Conservation (phyloP, 2,329 filamentous ascomycete species). For the Penicillium sp. region DNA sequence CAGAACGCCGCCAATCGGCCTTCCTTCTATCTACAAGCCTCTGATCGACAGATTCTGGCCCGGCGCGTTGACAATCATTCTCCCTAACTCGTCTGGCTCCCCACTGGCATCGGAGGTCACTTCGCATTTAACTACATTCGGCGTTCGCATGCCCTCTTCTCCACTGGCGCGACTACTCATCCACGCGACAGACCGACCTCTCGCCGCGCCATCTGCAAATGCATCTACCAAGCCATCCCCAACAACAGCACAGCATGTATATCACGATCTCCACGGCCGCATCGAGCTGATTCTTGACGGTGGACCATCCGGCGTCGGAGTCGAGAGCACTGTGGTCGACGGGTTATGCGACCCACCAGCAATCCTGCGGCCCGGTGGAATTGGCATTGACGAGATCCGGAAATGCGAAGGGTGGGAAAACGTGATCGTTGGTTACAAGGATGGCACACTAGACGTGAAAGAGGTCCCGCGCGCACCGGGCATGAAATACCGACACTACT, state of each 20-base stretch:
- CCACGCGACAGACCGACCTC: slow-evolving; percentile 69
- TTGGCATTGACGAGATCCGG: slow-evolving; percentile 77
- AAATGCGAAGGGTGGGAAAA: slow-evolving; percentile 76
- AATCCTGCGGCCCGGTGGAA: slow-evolving; percentile 80
- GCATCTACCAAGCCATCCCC: slow-evolving; percentile 91
- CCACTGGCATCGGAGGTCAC: slow-evolving; percentile 87
- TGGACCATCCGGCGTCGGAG: slow-evolving; percentile 79
- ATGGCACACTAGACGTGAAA: slow-evolving; percentile 66
- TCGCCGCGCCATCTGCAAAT: slow-evolving; percentile 92
- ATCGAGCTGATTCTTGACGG: slow-evolving; percentile 89
- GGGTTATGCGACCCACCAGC: slow-evolving; percentile 78
- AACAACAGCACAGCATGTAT: slow-evolving; percentile 84
- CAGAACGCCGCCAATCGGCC: slow-evolving; percentile 33
- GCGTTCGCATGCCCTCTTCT: slow-evolving; percentile 82
- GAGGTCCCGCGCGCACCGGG: slow-evolving; percentile 77
- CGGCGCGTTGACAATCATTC: slow-evolving; percentile 84
- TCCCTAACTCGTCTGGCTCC: slow-evolving; percentile 70
- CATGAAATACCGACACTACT: slow-evolving; percentile 99
- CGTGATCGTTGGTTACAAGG: slow-evolving; percentile 74
- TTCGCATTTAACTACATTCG: slow-evolving; percentile 79
- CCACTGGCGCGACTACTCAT: slow-evolving; percentile 87
- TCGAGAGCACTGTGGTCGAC: slow-evolving; percentile 96
- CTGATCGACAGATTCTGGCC: slow-evolving; percentile 89
- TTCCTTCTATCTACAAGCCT: slow-evolving; percentile 74
- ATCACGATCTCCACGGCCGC: slow-evolving; percentile 75